A percentile compares a stretch with the other conserved stretches of the same genome.
phyloP scores from a whole-genome alignment of 345 rosid genomes.

The Nasturtium officinale region DNA sequence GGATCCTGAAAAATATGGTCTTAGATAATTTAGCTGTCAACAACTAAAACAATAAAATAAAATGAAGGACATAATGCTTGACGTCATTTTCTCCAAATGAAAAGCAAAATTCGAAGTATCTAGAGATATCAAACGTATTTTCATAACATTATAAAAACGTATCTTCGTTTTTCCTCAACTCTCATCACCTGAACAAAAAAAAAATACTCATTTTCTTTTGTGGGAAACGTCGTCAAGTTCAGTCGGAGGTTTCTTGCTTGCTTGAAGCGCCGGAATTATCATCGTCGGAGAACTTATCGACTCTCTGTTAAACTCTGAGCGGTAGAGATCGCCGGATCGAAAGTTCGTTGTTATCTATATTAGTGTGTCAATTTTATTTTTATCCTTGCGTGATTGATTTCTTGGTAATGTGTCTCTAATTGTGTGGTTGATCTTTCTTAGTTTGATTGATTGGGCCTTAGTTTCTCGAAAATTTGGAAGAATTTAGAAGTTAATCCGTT shows the following conservation, averaged over 20 bases:
- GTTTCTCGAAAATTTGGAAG: background rate
- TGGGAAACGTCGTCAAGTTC: conserved; percentile 7
- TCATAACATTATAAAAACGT: conserved; percentile 20
- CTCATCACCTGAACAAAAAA: background rate
- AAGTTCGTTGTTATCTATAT: conserved; percentile 63
- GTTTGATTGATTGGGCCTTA: conserved; percentile 10
- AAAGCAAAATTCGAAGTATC: conserved; percentile 35
- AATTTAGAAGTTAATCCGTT: background rate
- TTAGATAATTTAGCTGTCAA: conserved; percentile 15
- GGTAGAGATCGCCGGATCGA: conserved; percentile 46
- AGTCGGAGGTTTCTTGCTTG: conserved; percentile 19
- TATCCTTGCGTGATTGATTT: too few relatives aligned
- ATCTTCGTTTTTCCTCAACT: background rate
- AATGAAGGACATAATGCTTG: conserved; percentile 3
- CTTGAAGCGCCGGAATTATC: conserved; percentile 7
- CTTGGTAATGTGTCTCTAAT: conserved; percentile 20
- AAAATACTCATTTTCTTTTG: background rate
- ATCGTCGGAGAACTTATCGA: conserved; percentile 17
- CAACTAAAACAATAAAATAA: background rate
- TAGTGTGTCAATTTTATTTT: conserved; percentile 18
- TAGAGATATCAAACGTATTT: conserved; percentile 29
- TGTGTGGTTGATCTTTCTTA: conserved; percentile 19
- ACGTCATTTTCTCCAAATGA: background rate
- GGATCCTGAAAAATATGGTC: conserved; percentile 13
- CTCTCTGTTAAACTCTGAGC: conserved; percentile 27